Percentiles rank a stretch among this genome's conserved stretches.
These are phyloP conservation scores for Botryotinia calthae DNA, from an alignment of 2,329 filamentous ascomycete genomes.

Conservation along the genomic window DNA sequence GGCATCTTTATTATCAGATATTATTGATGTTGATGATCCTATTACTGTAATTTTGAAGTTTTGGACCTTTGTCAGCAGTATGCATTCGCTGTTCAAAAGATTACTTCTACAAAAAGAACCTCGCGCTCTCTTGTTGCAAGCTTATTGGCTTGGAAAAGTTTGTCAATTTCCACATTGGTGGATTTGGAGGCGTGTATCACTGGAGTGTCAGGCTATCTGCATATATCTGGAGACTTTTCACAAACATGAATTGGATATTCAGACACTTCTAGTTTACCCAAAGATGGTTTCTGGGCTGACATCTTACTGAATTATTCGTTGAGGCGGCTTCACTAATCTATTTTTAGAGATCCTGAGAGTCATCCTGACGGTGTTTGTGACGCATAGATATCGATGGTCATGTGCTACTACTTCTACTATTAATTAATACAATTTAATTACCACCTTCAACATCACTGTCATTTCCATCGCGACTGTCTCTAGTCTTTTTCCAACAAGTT, in stretches of 20 bases:
- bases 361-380: not conserved
- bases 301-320: not conserved
- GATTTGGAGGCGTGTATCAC: slow-evolving; percentile 44
- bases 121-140: slow-evolving; percentile 53
- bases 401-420: not conserved
- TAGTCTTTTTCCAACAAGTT: not conserved
- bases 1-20: slow-evolving; percentile 16
- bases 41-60: slow-evolving; percentile 46
- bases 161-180: slow-evolving; percentile 47
- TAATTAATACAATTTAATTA: not conserved
- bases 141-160: slow-evolving; percentile 55
- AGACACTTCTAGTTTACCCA: slow-evolving; percentile 26
- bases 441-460: not conserved
- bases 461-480: not conserved
- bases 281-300: slow-evolving; percentile 13
- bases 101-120: slow-evolving; percentile 52
- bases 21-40: slow-evolving; percentile 29
- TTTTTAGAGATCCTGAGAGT: not conserved
- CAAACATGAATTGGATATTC: slow-evolving; percentile 24
- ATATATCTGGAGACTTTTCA: slow-evolving; percentile 43
- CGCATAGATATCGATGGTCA: not conserved
- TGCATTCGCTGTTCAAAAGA: slow-evolving; percentile 45
- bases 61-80: slow-evolving; percentile 47
- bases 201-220: slow-evolving; percentile 52
- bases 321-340: not conserved